Base-by-base conservation (phyloP, 352 stramenopile species). In the Globisporangium nagaii region DNA sequence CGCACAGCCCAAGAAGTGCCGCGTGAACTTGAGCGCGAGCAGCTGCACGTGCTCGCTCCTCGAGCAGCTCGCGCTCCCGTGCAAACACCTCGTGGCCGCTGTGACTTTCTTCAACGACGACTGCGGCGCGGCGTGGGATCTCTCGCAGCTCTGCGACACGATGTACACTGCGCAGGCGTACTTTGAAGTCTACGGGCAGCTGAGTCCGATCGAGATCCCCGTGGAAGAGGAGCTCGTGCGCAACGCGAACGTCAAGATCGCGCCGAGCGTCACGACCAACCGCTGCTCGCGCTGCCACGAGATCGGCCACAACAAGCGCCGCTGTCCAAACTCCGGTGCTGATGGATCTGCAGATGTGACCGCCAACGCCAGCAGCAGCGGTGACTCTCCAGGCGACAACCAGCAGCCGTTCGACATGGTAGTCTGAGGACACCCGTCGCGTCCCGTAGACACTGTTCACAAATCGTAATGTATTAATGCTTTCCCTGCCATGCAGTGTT, bases 141-240 rank as follows among this genome's bases (percentile, higher is more conserved):
- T 75, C 36, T 37, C 63, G 40, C 54, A 62, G 48, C 57, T 75
- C 36, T 73, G 66, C 30, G 47, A 70, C 27, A 30, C 57, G 4
- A 60, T 75, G 36, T 79, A 74, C 50, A 63, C 64, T 0, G 62
- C 60, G 27, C 34, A 50, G 12, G 66, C 49, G 50, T 79, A 75
- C 53, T 32, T 42, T 11, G 56, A 71, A 25, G 60, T 67, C 28
- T 75, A 73, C 22, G 48, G 64, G 1, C 47, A 68, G 4, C 28
- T 59, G 36, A 58, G 60, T 25, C 61, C 68, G 45, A 53, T 70
- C 22, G 58, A 79, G 34, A 65, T 79, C 25, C 70, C 70, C 2
- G 64, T 75, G 31, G 70, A 79, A 39, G 70, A 79, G 19, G 70
- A 79, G 43, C 64, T 79, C n/a, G 62, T 71, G 25, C 62, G 65